Base-by-base conservation (phyloP, 2,329 filamentous ascomycete genomes). In the Xylaria sp. region DNA sequence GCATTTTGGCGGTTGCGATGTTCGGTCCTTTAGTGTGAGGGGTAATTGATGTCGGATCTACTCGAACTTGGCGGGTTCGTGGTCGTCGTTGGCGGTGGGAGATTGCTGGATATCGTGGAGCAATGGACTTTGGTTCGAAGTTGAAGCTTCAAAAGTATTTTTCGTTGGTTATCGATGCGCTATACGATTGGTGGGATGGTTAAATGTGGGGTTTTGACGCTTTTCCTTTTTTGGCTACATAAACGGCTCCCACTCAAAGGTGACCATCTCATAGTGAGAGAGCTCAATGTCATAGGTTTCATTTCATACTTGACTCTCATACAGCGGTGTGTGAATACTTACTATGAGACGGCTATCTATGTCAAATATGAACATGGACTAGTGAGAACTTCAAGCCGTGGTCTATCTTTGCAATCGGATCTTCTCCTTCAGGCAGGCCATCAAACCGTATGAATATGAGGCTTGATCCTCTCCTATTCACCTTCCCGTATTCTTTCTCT, bases 1-100 rank as follows among this genome's bases (percentile, higher is more conserved):
- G 84, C 84, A 87, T 86, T 15, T 60, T 70, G 49, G 15, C 53
- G 58, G 49, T 23, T 40, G 46, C 19, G n/a, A 10, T 8, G 17
- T 46, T 38, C 37, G 3, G 3, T 27, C 7, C 15, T 48, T 25
- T 51, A 3, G n/a, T 19, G 31, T 13, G 10, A n/a, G 19, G 40
- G 43, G 27, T 8, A 33, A 5, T 48, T 48, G 29, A 10, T 19
- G 10, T 43, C 15, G n/a, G 17, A 23, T 27, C 21, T 46, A 33
- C 10, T 47, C 11, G 29, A 25, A 7, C 21, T 41, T 5, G 17
- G 38, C 37, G 3, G 29, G 19, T n/a, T 33, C 13, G 17, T 15
- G 25, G 37, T 37, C 11, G 57, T 47, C 17, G 51, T 3, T 19
- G 10, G 44, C 15, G 43, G 17, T 38, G 43, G 15, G 29, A 17